A percentile compares a stretch with the other conserved stretches of the same genome.
These are phyloP conservation scores for Trichoderma endophyticum DNA, from an alignment of 2,329 filamentous ascomycete genomes.

Conservation along the genomic window DNA sequence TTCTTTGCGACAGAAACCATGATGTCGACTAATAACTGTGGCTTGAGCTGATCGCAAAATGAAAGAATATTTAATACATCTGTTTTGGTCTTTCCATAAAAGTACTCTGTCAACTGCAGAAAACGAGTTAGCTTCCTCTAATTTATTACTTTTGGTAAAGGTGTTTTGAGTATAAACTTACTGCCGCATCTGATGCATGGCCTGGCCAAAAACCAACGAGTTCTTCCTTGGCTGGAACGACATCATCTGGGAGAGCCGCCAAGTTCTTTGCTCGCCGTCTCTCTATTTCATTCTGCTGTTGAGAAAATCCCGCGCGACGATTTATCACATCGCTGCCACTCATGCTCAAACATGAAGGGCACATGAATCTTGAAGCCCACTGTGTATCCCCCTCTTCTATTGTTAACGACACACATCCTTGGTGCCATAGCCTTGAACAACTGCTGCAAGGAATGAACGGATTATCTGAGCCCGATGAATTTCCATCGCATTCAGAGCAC, in stretches of 20 bases:
- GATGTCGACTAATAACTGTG: slow-evolving; percentile 41
- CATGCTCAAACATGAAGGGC: slow-evolving; percentile 22
- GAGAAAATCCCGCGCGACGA: not conserved
- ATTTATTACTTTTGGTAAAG: not conserved
- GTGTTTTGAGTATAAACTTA: slow-evolving; percentile 25
- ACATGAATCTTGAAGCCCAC: slow-evolving; percentile 20
- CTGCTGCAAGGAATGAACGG: slow-evolving; percentile 22
- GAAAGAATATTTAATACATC: slow-evolving; percentile 41
- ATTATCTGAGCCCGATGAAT: not conserved
- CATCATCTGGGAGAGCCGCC: slow-evolving; percentile 31
- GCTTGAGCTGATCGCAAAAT: slow-evolving; percentile 41
- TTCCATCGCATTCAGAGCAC: slow-evolving; percentile 23
- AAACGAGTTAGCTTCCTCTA: not conserved
- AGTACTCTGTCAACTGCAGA: slow-evolving; percentile 39
- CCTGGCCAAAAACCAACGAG: slow-evolving; percentile 40
- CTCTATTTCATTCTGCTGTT: slow-evolving; percentile 30
- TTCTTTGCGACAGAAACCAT: slow-evolving; percentile 42
- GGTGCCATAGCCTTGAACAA: slow-evolving; percentile 29
- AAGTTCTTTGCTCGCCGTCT: slow-evolving; percentile 32
- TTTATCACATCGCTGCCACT: not conserved
- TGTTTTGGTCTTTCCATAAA: slow-evolving; percentile 35
- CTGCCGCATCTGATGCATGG: slow-evolving; percentile 33
- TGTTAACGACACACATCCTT: slow-evolving; percentile 23
- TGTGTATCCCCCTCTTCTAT: slow-evolving; percentile 7
- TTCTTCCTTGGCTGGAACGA: slow-evolving; percentile 35